These are phyloP conservation scores for Candida orba DNA, from an alignment of 805 yeast genomes.

Conservation along the genomic window DNA sequence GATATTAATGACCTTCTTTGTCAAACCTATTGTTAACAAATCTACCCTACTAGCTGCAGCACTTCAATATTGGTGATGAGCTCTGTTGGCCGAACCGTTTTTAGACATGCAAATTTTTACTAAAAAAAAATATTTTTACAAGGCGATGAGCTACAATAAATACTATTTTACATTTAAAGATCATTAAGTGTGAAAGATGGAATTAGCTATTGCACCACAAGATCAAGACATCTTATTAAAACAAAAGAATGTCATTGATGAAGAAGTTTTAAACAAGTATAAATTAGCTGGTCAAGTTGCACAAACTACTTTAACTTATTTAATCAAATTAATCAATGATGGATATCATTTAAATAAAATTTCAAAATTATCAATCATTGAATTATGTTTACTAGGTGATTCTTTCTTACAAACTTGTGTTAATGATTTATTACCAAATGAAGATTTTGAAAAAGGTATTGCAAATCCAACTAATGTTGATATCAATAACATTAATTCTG, in stretches of 20 bases:
- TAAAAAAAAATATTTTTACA: not conserved
- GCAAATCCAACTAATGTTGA: slow-evolving; percentile 88
- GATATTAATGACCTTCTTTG: too few relatives aligned
- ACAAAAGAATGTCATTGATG: slow-evolving; percentile 62
- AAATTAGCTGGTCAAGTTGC: slow-evolving; percentile 84
- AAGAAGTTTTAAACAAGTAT: slow-evolving; percentile 66
- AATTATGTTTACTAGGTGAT: slow-evolving; percentile 79
- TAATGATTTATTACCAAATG: slow-evolving; percentile 40
- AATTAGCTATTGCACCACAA: slow-evolving; percentile 65
- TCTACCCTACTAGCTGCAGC: too few relatives aligned
- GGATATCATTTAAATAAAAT: slow-evolving; percentile 55
- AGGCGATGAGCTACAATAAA: slow-evolving; percentile 10
- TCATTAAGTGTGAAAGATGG: slow-evolving; percentile 35
- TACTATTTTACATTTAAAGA: not conserved
- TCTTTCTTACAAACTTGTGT: slow-evolving; percentile 58
- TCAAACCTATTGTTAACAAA: too few relatives aligned
- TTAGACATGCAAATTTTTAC: not conserved
- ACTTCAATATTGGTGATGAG: not conserved
- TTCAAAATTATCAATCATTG: slow-evolving; percentile 40
- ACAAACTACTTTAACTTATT: slow-evolving; percentile 70
- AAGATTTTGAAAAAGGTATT: slow-evolving; percentile 81
- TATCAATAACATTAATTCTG: slow-evolving; percentile 67
- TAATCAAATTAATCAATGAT: slow-evolving; percentile 60
- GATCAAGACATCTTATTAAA: slow-evolving; percentile 68
- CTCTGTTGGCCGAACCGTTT: slow-evolving; percentile 2